phyloP scores from a whole-genome alignment of 2,329 filamentous ascomycete genomes.

The Xylaria sp. region DNA sequence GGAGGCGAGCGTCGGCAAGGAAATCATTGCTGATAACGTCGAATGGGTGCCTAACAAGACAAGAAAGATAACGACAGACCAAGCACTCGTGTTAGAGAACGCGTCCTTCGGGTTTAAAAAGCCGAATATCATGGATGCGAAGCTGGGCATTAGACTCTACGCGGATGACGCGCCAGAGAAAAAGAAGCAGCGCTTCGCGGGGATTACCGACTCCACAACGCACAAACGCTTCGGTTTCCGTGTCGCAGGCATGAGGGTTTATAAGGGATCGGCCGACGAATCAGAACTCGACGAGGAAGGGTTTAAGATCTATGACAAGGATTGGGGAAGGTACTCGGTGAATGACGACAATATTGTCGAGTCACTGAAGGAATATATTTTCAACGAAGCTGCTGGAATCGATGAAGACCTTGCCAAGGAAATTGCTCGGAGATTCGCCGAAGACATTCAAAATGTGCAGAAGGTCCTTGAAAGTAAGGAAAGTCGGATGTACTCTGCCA shows the following conservation, averaged over 20 bases:
- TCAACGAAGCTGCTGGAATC: conserved; percentile 60
- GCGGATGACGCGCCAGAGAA: conserved; percentile 68
- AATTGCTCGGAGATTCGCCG: conserved; percentile 56
- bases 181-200: conserved; percentile 63
- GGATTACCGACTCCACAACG: conserved; percentile 61
- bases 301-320: conserved; percentile 65
- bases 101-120: conserved; percentile 76
- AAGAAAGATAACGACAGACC: conserved; percentile 71
- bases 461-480: conserved; percentile 58
- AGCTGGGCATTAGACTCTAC: conserved; percentile 85
- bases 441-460: conserved; percentile 56
- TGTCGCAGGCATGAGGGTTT: conserved; percentile 68
- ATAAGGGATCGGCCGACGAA: conserved; percentile 56
- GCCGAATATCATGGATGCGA: conserved; percentile 91
- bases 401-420: conserved; percentile 59
- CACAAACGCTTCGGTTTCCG: conserved; percentile 64
- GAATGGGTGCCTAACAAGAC: conserved; percentile 54
- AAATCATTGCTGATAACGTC: conserved; percentile 24
- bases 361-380: conserved; percentile 60
- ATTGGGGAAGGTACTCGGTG: conserved; percentile 59
- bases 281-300: conserved; percentile 55
- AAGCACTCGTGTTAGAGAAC: conserved; percentile 84
- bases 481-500: conserved; percentile 66
- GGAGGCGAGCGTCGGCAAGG: conserved; percentile 21
- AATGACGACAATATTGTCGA: conserved; percentile 57